Evolutionary conservation across 2,329 filamentous ascomycete species (phyloP), one percentile per base, ranked within the genome.

Genomic region (Endoconidiophora polonica): DNA sequence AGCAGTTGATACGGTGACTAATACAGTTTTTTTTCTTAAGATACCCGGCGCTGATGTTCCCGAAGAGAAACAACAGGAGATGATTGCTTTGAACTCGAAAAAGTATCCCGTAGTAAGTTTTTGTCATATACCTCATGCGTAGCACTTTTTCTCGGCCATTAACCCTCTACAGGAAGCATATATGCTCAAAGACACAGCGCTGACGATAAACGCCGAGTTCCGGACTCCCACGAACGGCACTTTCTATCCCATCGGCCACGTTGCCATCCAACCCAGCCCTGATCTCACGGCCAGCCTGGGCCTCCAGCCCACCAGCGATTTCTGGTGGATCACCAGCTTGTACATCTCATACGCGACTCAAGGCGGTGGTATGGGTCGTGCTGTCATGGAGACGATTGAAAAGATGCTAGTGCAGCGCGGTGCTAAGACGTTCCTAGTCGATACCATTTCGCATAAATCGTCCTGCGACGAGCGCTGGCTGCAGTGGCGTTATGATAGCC

Each of bases 211-310:
- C 44, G 58, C 58, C 3, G 51, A 57, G 1, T 55, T 55, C 24
- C 56, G 63, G 36, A 55, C 58, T 12, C 61, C 65, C 23, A 64
- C 60, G 16, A 52, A 52, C 14, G 53, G 48, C 14, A 43, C 52
- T 24, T 68, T 67, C 55, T 50, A 58, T 4, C 65, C 67, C n/a
- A 59, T 68, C 45, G 66, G 67, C 9, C 66, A 69, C 57, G 59
- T 66, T 16, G 63, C 62, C 5, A 57, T 69, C 3, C 63, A 66
- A 41, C 44, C 59, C 16, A 60, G 61, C 18, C 55, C 60, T 2
- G 58, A 61, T 2, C 57, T 60, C 10, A 59, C 66, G 50, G 50
- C 47, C 36, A 49, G 58, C 44, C 58, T 66, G 37, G 59, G 57
- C 20, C 58, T 66, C 33, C 20, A n/a, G 5, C 59, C 61, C 16